Evolutionary conservation across 176 grass and related monocot genomes (phyloP).

Genomic region (Oryza coarctata): DNA sequence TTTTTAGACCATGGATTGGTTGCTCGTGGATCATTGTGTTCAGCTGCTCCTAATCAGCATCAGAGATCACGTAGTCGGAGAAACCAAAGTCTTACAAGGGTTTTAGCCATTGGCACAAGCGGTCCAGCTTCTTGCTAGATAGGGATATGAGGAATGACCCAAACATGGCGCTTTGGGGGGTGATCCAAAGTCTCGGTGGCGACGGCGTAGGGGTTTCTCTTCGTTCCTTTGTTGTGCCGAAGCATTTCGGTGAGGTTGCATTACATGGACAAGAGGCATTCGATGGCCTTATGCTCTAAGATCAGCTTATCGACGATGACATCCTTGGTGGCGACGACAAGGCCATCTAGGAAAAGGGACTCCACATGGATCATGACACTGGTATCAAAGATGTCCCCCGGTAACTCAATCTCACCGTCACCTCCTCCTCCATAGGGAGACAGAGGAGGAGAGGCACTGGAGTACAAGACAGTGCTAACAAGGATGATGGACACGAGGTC

Average conservation of each 20-base stretch:
- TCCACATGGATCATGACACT: neutral
- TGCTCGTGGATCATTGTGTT: neutral
- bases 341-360: neutral
- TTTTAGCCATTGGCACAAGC: too few relatives aligned
- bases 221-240: too few relatives aligned
- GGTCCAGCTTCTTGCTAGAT: too few relatives aligned
- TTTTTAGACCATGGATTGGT: neutral
- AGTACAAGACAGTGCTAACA: neutral
- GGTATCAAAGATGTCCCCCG: neutral
- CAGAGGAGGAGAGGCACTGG: neutral
- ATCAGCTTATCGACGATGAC: too few relatives aligned
- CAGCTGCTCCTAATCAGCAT: neutral
- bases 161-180: neutral
- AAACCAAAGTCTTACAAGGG: neutral
- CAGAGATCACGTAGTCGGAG: neutral
- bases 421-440: too few relatives aligned
- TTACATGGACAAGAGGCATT: neutral
- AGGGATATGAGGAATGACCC: neutral
- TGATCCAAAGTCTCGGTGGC: neutral
- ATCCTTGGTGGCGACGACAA: neutral
- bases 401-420: neutral
- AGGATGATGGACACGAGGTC: conserved; percentile 15
- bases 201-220: too few relatives aligned
- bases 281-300: neutral
- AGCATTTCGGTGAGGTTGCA: neutral